Conservation (phyloP, 179 eudicot species). For the Beta corolliflora region DNA sequence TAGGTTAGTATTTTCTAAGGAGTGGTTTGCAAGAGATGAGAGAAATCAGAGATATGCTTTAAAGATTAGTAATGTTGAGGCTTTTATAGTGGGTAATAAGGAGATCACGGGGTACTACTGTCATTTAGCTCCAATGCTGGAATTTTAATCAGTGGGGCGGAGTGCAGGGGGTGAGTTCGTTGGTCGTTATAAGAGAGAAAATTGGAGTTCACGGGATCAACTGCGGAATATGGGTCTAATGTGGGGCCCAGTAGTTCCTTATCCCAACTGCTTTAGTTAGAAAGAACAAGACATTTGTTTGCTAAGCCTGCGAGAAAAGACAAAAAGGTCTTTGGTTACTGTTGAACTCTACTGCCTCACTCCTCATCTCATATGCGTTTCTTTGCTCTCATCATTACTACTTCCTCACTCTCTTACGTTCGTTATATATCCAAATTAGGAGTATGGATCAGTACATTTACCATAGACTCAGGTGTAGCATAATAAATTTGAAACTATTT, state of each 20-base stretch:
- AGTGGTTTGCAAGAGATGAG: background rate
- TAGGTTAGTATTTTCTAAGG: background rate
- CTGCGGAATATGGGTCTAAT: constrained; percentile 40
- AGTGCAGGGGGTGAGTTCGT: constrained; percentile 33
- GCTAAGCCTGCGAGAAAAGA: background rate
- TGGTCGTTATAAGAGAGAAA: constrained; percentile 38
- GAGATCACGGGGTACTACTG: constrained; percentile 7
- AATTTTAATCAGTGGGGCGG: background rate
- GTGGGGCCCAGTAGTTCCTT: constrained; percentile 8
- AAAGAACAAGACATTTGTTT: background rate
- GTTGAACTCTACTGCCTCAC: too few relatives aligned
- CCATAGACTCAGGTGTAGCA: too few relatives aligned
- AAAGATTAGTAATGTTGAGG: background rate
- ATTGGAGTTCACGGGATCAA: constrained; percentile 54
- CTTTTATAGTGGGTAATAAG: constrained; percentile 28
- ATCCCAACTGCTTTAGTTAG: constrained; percentile 6
- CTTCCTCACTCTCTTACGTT: background rate
- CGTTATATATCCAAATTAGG: background rate
- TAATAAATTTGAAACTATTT: too few relatives aligned
- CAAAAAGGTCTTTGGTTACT: constrained; percentile 7
- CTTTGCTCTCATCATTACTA: background rate
- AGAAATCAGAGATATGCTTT: background rate
- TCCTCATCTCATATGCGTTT: constrained; percentile 2
- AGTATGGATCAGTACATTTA: too few relatives aligned
- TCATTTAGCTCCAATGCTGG: constrained; percentile 1